Evolutionary conservation across 768 basidiomycete species (phyloP), one percentile per base, ranked within the genome.

Genomic region (Tephrocybe sp.): DNA sequence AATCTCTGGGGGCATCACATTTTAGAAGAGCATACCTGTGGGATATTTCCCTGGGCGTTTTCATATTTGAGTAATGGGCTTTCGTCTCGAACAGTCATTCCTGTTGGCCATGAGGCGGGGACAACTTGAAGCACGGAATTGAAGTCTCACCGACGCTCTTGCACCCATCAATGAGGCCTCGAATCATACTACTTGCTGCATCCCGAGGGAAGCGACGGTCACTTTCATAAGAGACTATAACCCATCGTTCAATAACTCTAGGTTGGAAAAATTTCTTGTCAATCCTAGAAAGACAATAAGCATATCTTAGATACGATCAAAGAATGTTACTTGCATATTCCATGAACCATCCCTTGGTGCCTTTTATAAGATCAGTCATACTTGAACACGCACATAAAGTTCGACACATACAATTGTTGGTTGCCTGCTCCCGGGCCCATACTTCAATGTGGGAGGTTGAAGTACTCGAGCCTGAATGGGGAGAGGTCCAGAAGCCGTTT

Each of bases 181-280:
- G 47, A 6, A 86, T 72, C 75, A 88, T 75, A 12, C 80, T 76
- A 11, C 68, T 44, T 0, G 74, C 78, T 0, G 64, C 61, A 1
- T 67, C 51, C 0, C 72, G 59, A 26, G 58, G 60, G 63, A 92
- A 92, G 3, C 85, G 75, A 15, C 59, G 49, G 34, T 71, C 61
- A 9, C 73, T 65, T 59, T 88, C 87, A 53, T 83, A 91, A 8
- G 87, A 60, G 1, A 87, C 72, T 3, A 91, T 68, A 16, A 78
- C 71, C 87, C 88, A 92, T 15, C 72, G 65, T 0, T 71, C 65
- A 52, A 92, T 82, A 1, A 37, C 55, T 5, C 62, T 73, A 0
- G 88, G 79, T 46, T 66, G 67, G 61, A 67, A 82, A 61, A 92
- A 85, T 39, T 74, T 72, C 57, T 87, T 88, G 54, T 87, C 86